Evolutionary conservation across 495 filamentous ascomycete species (phyloP).

Genomic region (Penicillium soppii): DNA sequence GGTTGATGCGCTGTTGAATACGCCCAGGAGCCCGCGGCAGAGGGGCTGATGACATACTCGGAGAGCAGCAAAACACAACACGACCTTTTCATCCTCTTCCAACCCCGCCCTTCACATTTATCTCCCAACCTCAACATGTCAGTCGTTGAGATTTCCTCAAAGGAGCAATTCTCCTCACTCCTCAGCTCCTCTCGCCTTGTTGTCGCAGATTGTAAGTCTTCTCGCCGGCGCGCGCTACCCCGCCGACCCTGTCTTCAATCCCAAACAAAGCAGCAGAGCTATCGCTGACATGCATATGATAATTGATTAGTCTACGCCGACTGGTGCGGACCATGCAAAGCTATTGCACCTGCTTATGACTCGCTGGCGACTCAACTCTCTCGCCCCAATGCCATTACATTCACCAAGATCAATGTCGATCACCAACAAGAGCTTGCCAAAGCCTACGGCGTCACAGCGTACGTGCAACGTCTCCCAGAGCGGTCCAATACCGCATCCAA

Average conservation of each 20-base stretch:
- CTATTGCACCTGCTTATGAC: conserved; percentile 82
- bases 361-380: conserved; percentile 71
- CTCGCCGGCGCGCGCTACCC: conserved; percentile 4
- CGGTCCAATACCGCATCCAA: not conserved
- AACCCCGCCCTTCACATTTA: conserved; percentile 10
- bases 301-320: conserved; percentile 73
- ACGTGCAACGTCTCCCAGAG: conserved; percentile 23
- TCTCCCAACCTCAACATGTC: conserved; percentile 31
- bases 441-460: conserved; percentile 72
- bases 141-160: conserved; percentile 68
- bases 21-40: conserved; percentile 3
- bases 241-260: conserved; percentile 1
- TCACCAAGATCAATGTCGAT: conserved; percentile 85
- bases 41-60: conserved; percentile 40
- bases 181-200: conserved; percentile 69
- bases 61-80: conserved; percentile 20
- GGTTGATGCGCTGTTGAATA: not conserved
- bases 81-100: not conserved
- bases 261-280: not conserved
- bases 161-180: conserved; percentile 66
- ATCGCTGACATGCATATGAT: conserved; percentile 4
- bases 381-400: conserved; percentile 70
- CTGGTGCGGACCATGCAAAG: conserved; percentile 84
- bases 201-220: conserved; percentile 78
- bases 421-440: conserved; percentile 69